Evolutionary conservation across 2,329 filamentous ascomycete genomes (phyloP), one percentile per base, ranked within the genome.

Genomic region (Magnaporthales sp.): DNA sequence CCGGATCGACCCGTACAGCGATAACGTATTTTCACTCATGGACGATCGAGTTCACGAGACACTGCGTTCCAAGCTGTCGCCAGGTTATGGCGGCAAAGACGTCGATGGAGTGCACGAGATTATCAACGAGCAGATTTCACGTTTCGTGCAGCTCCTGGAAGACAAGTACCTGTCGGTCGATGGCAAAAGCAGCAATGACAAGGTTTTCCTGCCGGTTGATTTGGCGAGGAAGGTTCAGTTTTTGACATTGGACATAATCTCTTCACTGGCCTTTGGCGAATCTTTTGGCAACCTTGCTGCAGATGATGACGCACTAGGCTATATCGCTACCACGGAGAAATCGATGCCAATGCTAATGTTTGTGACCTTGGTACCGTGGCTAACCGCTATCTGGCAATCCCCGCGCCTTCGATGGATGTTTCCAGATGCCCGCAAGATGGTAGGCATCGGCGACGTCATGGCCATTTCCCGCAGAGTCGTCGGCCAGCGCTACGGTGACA

Each of bases 221-320:
- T 71, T 85, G 64, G 79, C 78, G 22, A 73, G 74, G n/a, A 80
- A 80, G 58, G 77, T 79, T 3, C 79, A 81, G 62, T 83, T 78
- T 74, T 80, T 84, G 65, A 82, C 82, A 0, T 73, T 85, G 4
- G 83, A 85, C 68, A 79, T 84, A 26, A 82, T 85, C 65, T 80
- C 77, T 51, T 76, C 77, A 54, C 68, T 84, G 7, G 80, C 79
- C 0, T 79, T 83, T 29, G 81, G 82, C 27, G 69, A 77, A 46
- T 71, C 77, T 0, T 82, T 82, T 67, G 80, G 80, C 13, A 80
- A 78, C 68, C 71, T 83, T 1, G 74, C 74, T 9, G 69, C 72
- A 6, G 78, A 83, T 70, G 72, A 73, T 22, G 80, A 82, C 68
- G 74, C 77, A 0, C 78, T 78, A 67, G 77, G 74, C 29, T 69